Evolutionary conservation across 2,329 filamentous ascomycete genomes (phyloP).

Genomic region (Furcasterigmium furcatum): DNA sequence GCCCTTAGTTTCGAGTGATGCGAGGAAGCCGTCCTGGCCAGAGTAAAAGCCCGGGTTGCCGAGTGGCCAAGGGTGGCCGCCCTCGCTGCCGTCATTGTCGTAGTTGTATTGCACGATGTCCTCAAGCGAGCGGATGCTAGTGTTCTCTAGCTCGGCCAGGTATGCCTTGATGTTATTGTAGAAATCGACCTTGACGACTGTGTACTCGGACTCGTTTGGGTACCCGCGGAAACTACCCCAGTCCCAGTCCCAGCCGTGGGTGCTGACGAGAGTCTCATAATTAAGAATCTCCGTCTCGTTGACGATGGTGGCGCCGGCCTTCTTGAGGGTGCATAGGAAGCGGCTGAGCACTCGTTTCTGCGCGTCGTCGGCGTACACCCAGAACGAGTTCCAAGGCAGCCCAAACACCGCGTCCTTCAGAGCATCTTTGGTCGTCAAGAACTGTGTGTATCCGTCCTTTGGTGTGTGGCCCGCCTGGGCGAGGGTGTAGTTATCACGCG

Average conservation of each 20-base stretch:
- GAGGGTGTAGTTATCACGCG: conserved; percentile 62
- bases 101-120: conserved; percentile 66
- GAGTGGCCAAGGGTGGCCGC: conserved; percentile 54
- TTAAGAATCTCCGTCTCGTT: conserved; percentile 68
- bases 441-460: conserved; percentile 51
- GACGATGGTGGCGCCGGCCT: conserved; percentile 63
- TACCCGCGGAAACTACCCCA: conserved; percentile 57
- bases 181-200: conserved; percentile 68
- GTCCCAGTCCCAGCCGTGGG: conserved; percentile 72
- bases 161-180: conserved; percentile 61
- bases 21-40: conserved; percentile 70
- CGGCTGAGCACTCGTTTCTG: conserved; percentile 51
- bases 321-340: conserved; percentile 49
- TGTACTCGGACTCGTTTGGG: conserved; percentile 73
- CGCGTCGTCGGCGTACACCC: conserved; percentile 55
- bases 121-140: conserved; percentile 53
- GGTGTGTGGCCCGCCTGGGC: conserved; percentile 55
- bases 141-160: conserved; percentile 60
- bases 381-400: conserved; percentile 70
- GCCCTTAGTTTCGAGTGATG: conserved; percentile 58
- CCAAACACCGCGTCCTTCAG: conserved; percentile 65
- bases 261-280: conserved; percentile 59
- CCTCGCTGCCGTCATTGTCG: conserved; percentile 63
- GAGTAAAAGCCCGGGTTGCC: conserved; percentile 61
- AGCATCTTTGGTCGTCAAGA: conserved; percentile 47